phyloP scores from a whole-genome alignment of 306 rosid genomes.

The Castanea sativa region DNA sequence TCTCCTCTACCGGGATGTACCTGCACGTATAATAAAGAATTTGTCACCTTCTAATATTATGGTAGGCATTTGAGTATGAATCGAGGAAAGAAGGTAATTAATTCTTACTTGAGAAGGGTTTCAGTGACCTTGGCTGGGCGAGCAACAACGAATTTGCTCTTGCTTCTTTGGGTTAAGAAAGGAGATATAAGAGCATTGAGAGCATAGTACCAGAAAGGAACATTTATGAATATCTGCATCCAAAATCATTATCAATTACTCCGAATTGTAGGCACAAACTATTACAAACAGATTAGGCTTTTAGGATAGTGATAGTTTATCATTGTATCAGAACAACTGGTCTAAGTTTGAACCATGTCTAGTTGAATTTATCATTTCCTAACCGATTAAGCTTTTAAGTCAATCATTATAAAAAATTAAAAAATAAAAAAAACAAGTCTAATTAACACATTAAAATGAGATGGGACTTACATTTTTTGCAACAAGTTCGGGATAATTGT shows the following conservation, averaged over 20 bases:
- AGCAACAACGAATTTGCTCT: constrained; percentile 58
- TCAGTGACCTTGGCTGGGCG: constrained; percentile 53
- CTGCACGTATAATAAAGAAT: constrained; percentile 9
- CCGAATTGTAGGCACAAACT: background rate
- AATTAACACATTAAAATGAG: background rate
- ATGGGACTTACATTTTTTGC: constrained; percentile 67
- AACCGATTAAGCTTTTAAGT: no score
- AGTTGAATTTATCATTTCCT: no score
- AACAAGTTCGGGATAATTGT: constrained; percentile 87
- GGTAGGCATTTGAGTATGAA: background rate
- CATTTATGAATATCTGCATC: constrained; percentile 78
- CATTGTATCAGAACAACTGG: no score
- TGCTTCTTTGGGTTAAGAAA: constrained; percentile 83
- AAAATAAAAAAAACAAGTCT: background rate
- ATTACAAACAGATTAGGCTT: no score
- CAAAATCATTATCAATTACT: background rate
- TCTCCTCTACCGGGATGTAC: constrained; percentile 50
- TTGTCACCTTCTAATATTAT: background rate
- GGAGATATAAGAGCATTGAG: constrained; percentile 66
- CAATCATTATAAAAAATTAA: no score
- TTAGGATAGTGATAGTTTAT: no score
- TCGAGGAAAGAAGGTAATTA: background rate
- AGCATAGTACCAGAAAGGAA: constrained; percentile 94
- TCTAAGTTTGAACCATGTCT: no score
- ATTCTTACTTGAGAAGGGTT: constrained; percentile 43